Evolutionary conservation across 129 eudicot species (phyloP).

Genomic region (Pulicaria dysenterica): DNA sequence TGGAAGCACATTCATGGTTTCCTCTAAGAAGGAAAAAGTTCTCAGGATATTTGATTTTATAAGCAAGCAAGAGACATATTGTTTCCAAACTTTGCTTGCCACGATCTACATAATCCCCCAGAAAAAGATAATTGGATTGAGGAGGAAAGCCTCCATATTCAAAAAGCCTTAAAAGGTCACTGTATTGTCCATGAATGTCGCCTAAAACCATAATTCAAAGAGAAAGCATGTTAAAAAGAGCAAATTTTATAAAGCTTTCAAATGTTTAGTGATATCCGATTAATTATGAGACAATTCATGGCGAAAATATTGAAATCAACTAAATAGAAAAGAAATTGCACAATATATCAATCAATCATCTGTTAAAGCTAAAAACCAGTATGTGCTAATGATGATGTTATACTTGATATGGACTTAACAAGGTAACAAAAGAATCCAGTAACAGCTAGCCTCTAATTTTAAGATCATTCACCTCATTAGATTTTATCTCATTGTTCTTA

Average conservation of each 20-base stretch:
- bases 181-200: constrained; percentile 92
- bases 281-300: background rate
- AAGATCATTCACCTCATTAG: too few relatives aligned
- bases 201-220: constrained; percentile 47
- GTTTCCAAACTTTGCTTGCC: constrained; percentile 89
- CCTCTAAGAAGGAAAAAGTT: constrained; percentile 85
- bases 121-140: constrained; percentile 72
- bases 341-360: background rate
- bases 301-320: background rate
- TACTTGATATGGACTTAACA: background rate
- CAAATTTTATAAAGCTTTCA: background rate
- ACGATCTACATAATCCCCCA: constrained; percentile 91
- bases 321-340: constrained; percentile 10
- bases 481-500: background rate
- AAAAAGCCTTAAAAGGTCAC: constrained; percentile 74
- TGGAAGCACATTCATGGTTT: constrained; percentile 88
- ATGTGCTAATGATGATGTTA: too few relatives aligned
- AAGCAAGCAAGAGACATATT: constrained; percentile 85
- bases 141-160: constrained; percentile 95
- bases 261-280: background rate
- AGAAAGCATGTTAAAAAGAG: background rate
- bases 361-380: too few relatives aligned
- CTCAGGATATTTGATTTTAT: constrained; percentile 78
- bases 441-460: background rate
- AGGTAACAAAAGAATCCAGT: background rate